phyloP scores from a whole-genome alignment of 768 basidiomycete genomes.

The Lactifluus pinguis region DNA sequence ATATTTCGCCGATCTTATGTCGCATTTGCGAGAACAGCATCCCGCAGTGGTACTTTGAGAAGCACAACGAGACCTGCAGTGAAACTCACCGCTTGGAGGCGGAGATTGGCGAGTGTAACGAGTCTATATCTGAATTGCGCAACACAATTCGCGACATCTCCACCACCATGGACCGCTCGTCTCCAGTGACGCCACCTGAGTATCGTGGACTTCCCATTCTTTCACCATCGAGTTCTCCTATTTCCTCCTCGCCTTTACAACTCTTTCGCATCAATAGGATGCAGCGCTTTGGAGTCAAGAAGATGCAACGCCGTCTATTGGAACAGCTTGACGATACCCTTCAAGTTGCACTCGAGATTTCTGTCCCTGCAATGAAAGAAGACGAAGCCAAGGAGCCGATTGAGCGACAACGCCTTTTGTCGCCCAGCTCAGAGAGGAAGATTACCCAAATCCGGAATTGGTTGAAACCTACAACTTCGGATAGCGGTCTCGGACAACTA shows the following conservation, averaged over 20 bases:
- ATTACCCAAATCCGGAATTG: slow-evolving; percentile 78
- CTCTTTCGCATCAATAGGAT: slow-evolving; percentile 64
- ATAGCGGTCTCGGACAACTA: slow-evolving; percentile 73
- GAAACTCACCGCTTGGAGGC: slow-evolving; percentile 95
- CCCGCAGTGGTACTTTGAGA: slow-evolving; percentile 99
- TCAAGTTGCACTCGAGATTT: slow-evolving; percentile 68
- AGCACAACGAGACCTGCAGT: slow-evolving; percentile 98
- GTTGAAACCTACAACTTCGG: slow-evolving; percentile 79
- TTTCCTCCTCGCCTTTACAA: slow-evolving; percentile 66
- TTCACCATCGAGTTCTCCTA: slow-evolving; percentile 60
- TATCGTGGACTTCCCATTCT: slow-evolving; percentile 86
- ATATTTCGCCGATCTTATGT: slow-evolving; percentile 78
- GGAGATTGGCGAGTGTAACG: slow-evolving; percentile 89
- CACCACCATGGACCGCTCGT: slow-evolving; percentile 63
- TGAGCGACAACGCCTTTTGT: slow-evolving; percentile 83
- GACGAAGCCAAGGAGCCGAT: slow-evolving; percentile 89
- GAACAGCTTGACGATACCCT: slow-evolving; percentile 85
- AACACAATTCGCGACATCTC: slow-evolving; percentile 77
- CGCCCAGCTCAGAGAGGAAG: slow-evolving; percentile 82
- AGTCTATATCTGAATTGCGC: slow-evolving; percentile 78
- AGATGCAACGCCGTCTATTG: slow-evolving; percentile 69
- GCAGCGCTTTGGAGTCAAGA: slow-evolving; percentile 73
- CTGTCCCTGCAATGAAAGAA: slow-evolving; percentile 83
- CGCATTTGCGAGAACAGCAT: slow-evolving; percentile 96
- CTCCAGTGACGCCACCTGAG: slow-evolving; percentile 58